phyloP scores from a whole-genome alignment of 2,329 filamentous ascomycete species.

The Capronia americana region DNA sequence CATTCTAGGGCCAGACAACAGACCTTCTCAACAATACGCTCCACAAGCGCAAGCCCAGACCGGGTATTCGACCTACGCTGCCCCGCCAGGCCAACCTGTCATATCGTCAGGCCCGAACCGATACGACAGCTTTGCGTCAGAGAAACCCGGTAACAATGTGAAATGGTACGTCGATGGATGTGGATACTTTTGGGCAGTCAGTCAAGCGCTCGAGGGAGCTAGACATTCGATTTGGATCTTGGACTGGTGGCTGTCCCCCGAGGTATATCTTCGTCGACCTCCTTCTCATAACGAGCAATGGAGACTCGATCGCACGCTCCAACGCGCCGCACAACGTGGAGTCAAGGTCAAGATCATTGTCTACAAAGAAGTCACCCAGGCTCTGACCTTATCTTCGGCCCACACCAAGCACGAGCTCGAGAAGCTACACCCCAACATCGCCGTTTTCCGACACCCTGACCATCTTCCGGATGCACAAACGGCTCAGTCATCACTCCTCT shows the following conservation, averaged over 20 bases:
- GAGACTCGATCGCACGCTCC: conserved; percentile 80
- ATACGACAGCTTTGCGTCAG: conserved; percentile 69
- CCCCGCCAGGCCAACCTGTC: conserved; percentile 7
- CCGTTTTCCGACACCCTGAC: conserved; percentile 88
- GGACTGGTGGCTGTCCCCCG: conserved; percentile 86
- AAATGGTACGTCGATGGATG: conserved; percentile 88
- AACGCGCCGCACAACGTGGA: conserved; percentile 80
- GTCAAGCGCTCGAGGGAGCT: conserved; percentile 75
- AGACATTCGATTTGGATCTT: conserved; percentile 78
- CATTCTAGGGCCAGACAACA: conserved; percentile 47
- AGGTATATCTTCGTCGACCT: conserved; percentile 80
- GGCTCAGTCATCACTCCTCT: conserved; percentile 63
- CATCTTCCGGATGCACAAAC: conserved; percentile 77
- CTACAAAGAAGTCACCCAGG: conserved; percentile 88
- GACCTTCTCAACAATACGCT: conserved; percentile 40
- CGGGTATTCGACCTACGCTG: conserved; percentile 25
- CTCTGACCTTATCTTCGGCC: conserved; percentile 71
- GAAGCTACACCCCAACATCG: conserved; percentile 79
- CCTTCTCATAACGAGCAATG: conserved; percentile 82
- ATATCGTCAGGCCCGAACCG: conserved; percentile 47
- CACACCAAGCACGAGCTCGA: conserved; percentile 84
- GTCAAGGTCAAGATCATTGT: conserved; percentile 86
- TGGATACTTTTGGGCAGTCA: conserved; percentile 84
- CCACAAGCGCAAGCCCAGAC: conserved; percentile 22
- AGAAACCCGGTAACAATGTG: conserved; percentile 70